Evolutionary conservation across 129 eudicot species (phyloP).

Genomic region (Helianthus annuus): HanXRQr2.0-SUNRISE NC_035442.2:179832969-179833468

Average conservation of each 20-base stretch:
- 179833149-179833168: not conserved
- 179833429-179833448: no score
- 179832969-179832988: constrained; percentile 64
- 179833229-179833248: constrained; percentile 56
- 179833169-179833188: constrained; percentile 22
- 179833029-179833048: constrained; percentile 50
- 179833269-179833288: constrained; percentile 8
- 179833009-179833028: constrained; percentile 60
- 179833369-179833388: no score
- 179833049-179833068: constrained; percentile 61
- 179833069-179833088: constrained; percentile 40
- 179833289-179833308: constrained; percentile 12
- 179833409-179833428: no score
- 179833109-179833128: constrained; percentile 63
- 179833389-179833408: no score
- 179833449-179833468: no score
- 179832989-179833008: constrained; percentile 54
- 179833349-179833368: not conserved
- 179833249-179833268: constrained; percentile 37
- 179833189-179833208: constrained; percentile 31
- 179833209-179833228: constrained; percentile 37
- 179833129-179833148: constrained; percentile 19
- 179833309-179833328: constrained; percentile 12
- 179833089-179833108: constrained; percentile 57
- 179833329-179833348: not conserved